Evolutionary conservation across 2,329 filamentous ascomycete genomes (phyloP).

Genomic region (Microthyrium microscopicum): DNA sequence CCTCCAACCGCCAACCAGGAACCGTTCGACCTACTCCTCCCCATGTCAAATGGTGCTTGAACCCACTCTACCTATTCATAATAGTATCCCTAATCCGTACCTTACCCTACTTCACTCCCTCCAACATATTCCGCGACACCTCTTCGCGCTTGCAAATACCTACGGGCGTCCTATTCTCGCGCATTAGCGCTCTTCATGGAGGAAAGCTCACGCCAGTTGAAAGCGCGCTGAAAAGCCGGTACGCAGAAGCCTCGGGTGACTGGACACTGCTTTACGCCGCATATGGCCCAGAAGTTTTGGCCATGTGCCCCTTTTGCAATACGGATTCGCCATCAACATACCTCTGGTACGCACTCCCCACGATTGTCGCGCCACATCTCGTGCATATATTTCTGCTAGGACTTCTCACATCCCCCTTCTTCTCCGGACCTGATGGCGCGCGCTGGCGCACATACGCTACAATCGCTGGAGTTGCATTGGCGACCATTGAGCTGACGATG

Average conservation of each 20-base stretch:
- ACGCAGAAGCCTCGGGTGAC: constrained; percentile 24
- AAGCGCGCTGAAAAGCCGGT: constrained; percentile 45
- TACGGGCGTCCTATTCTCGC: constrained; percentile 68
- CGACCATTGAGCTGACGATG: constrained; percentile 48
- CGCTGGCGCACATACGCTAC: constrained; percentile 59
- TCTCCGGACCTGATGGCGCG: constrained; percentile 46
- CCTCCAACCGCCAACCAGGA: constrained; percentile 20
- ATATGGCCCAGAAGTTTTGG: constrained; percentile 59
- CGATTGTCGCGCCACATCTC: constrained; percentile 61
- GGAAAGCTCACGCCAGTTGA: constrained; percentile 41
- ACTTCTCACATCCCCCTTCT: constrained; percentile 50
- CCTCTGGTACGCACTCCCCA: constrained; percentile 64
- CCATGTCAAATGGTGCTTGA: constrained; percentile 39
- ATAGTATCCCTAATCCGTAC: constrained; percentile 41
- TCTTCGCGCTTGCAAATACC: constrained; percentile 70
- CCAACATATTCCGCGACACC: constrained; percentile 68
- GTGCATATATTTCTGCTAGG: constrained; percentile 58
- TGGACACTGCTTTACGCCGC: constrained; percentile 55
- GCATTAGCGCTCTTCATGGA: constrained; percentile 42
- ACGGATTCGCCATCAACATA: constrained; percentile 54
- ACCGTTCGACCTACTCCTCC: constrained; percentile 39
- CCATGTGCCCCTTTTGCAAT: constrained; percentile 67
- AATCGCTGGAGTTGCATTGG: constrained; percentile 41
- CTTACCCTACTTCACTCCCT: constrained; percentile 50
- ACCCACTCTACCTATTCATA: constrained; percentile 40